phyloP scores from a whole-genome alignment of 2,329 filamentous ascomycete species.

The Byssochlamys sp. region DNA sequence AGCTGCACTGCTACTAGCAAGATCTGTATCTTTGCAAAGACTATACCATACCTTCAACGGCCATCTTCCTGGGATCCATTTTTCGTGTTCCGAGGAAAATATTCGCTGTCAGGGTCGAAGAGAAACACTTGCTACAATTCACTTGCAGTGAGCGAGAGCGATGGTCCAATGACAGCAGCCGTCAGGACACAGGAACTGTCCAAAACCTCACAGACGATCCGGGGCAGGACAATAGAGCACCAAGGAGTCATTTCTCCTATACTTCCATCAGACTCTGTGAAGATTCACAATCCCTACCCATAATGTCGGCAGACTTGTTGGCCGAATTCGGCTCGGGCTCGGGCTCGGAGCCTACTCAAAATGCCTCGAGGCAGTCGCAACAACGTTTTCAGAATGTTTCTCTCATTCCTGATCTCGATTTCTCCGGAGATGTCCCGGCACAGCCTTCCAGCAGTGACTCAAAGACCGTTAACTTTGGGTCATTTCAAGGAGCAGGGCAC shows the following conservation, averaged over 20 bases:
- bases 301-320: constrained; percentile 47
- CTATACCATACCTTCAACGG: not conserved
- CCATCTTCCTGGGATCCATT: not conserved
- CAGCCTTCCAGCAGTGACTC: not conserved
- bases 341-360: constrained; percentile 9
- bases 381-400: not conserved
- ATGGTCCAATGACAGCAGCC: not conserved
- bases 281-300: not conserved
- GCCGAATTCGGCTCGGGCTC: constrained; percentile 38
- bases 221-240: not conserved
- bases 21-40: not conserved
- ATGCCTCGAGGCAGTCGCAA: not conserved
- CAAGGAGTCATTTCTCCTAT: constrained; percentile 3
- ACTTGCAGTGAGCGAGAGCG: not conserved
- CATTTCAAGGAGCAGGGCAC: not conserved
- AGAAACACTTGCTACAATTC: not conserved
- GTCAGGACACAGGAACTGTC: not conserved
- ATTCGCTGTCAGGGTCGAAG: not conserved
- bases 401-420: not conserved
- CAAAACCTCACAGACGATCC: not conserved
- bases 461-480: not conserved
- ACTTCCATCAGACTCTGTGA: not conserved
- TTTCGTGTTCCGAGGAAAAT: not conserved
- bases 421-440: not conserved
- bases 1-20: not conserved